A percentile compares a stretch with the other conserved stretches of the same genome.
phyloP scores from a whole-genome alignment of 352 stramenopile species.

The Phytopythium aichiense region DNA sequence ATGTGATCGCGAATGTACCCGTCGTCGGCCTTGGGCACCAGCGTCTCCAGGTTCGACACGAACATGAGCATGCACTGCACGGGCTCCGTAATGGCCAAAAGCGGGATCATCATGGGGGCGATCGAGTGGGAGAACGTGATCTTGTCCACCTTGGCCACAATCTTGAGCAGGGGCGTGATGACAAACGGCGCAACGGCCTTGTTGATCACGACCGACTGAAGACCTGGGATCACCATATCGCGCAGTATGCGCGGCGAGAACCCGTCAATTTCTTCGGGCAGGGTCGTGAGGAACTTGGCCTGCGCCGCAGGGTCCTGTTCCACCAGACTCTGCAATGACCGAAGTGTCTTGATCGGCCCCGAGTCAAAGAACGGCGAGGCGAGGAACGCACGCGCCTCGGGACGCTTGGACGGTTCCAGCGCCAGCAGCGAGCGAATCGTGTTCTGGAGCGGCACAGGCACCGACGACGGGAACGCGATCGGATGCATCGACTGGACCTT shows the following conservation, averaged over 20 bases:
- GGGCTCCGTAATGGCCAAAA: conserved; percentile 80
- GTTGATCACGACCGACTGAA: conserved; percentile 83
- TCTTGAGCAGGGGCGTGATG: conserved; percentile 86
- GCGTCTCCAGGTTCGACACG: conserved; percentile 74
- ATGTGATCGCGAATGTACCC: conserved; percentile 89
- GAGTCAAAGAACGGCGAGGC: conserved; percentile 86
- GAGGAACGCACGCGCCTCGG: conserved; percentile 68
- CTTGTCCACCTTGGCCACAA: conserved; percentile 86
- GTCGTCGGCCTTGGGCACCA: conserved; percentile 83
- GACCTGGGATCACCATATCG: conserved; percentile 80
- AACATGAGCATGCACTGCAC: conserved; percentile 91
- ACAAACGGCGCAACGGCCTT: conserved; percentile 84
- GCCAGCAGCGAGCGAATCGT: conserved; percentile 77
- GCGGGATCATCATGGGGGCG: conserved; percentile 74
- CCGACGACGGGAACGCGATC: conserved; percentile 70
- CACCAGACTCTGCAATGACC: conserved; percentile 73
- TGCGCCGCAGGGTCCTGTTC: conserved; percentile 79
- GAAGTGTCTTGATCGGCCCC: conserved; percentile 80
- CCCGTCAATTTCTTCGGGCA: conserved; percentile 67
- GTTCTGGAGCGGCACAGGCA: conserved; percentile 81
- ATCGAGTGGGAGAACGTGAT: conserved; percentile 75
- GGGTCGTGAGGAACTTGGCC: conserved; percentile 73
- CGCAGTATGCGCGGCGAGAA: conserved; percentile 77
- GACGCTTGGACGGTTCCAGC: conserved; percentile 55
- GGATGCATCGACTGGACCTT: conserved; percentile 88